Conservation (phyloP, 2,329 filamentous ascomycete genomes). For the Sarocladiaceae sp. region DNA sequence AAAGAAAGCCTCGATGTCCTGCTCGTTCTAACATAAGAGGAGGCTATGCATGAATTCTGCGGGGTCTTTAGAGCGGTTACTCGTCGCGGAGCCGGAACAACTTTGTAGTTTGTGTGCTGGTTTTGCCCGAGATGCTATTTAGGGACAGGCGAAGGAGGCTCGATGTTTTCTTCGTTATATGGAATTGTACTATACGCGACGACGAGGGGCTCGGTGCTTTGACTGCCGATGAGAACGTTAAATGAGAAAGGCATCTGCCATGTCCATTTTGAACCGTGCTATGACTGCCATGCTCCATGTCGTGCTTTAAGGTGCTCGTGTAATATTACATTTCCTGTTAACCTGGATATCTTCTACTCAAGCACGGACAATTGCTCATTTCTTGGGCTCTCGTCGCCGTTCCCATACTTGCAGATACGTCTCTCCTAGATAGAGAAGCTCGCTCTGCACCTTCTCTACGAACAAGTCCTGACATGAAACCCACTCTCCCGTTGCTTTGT, state of each 20-base stretch:
- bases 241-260: not conserved
- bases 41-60: too few relatives aligned
- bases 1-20: not conserved
- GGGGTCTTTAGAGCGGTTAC: too few relatives aligned
- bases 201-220: not conserved
- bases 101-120: not conserved
- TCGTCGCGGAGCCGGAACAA: not conserved
- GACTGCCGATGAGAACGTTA: not conserved
- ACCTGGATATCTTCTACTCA: not conserved
- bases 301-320: not conserved
- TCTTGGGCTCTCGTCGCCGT: constrained; percentile 56
- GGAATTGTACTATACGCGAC: constrained; percentile 1
- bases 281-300: too few relatives aligned
- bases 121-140: not conserved
- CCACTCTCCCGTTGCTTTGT: constrained; percentile 82
- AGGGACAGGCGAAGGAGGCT: not conserved
- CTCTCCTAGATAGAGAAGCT: constrained; percentile 89
- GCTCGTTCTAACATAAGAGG: not conserved
- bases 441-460: constrained; percentile 83
- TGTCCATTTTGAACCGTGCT: not conserved
- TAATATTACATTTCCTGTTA: not conserved
- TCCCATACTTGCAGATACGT: constrained; percentile 98
- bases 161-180: constrained; percentile 3
- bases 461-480: constrained; percentile 90
- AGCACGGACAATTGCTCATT: constrained; percentile 24